Percentiles rank a stretch among this genome's conserved stretches.
These are phyloP conservation scores for Nemania sp. DNA, from an alignment of 2,329 filamentous ascomycete species.

Conservation along the genomic window DNA sequence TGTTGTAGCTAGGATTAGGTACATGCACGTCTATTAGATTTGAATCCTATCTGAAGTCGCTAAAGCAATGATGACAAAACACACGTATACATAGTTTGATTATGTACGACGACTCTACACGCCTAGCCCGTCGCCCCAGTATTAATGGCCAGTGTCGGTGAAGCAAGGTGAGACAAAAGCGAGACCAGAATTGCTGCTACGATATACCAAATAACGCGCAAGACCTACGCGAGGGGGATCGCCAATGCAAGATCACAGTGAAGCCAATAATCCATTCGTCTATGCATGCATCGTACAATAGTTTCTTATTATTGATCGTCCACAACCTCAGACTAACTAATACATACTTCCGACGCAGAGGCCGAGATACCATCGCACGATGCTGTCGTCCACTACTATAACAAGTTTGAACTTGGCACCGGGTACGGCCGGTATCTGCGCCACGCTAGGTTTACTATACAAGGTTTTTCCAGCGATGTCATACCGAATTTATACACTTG, in stretches of 20 bases:
- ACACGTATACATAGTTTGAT: background rate
- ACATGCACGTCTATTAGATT: too few relatives aligned
- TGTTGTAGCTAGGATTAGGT: too few relatives aligned
- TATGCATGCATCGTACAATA: conserved; percentile 11
- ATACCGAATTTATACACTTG: conserved; percentile 14
- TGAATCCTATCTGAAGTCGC: too few relatives aligned
- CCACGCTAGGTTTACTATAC: conserved; percentile 6
- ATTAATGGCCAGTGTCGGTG: background rate
- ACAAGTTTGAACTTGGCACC: conserved; percentile 19
- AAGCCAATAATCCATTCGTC: conserved; percentile 3
- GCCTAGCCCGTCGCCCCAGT: background rate
- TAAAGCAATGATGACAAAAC: background rate
- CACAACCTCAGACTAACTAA: conserved; percentile 5
- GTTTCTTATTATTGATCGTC: conserved; percentile 22
- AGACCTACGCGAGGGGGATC: conserved; percentile 18
- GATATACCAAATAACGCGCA: too few relatives aligned
- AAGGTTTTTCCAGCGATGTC: conserved; percentile 13
- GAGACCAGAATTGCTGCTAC: too few relatives aligned
- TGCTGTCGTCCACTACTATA: conserved; percentile 11
- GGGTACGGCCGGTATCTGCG: conserved; percentile 25
- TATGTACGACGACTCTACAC: background rate
- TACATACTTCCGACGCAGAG: conserved; percentile 5
- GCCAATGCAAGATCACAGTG: conserved; percentile 19
- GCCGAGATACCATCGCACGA: conserved; percentile 13
- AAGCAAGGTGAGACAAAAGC: background rate